Evolutionary conservation across 257 asterid species (phyloP).

Genomic region (Solanum pimpinellifolium): DNA sequence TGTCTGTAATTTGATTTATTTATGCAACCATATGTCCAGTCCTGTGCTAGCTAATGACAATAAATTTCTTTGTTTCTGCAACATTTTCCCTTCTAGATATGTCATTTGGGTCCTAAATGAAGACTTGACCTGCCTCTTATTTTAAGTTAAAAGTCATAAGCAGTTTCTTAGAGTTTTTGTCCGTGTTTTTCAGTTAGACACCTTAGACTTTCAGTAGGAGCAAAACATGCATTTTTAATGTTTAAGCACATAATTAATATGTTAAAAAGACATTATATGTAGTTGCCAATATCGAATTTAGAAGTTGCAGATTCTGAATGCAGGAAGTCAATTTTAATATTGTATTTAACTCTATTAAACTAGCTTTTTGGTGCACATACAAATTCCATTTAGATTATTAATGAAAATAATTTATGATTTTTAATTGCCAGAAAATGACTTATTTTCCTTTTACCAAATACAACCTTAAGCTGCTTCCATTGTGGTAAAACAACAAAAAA

Average conservation of each 20-base stretch:
- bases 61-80: not conserved
- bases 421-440: not conserved
- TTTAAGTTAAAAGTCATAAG: not conserved
- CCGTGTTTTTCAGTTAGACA: not conserved
- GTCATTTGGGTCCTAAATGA: not conserved
- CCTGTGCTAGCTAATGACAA: not conserved
- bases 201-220: not conserved
- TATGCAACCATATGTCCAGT: not conserved
- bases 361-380: not conserved
- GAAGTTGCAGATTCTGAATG: not conserved
- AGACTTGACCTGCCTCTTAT: not conserved
- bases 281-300: not conserved
- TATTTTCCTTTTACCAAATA: not conserved
- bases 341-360: not conserved
- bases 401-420: not conserved
- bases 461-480: not conserved
- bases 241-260: not conserved
- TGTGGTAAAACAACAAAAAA: not conserved
- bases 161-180: not conserved
- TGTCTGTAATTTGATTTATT: not conserved
- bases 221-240: not conserved
- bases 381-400: not conserved
- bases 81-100: not conserved
- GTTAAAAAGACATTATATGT: not conserved
- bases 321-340: not conserved